Percentiles rank a stretch among this genome's conserved stretches.
Evolutionary conservation across 768 basidiomycete genomes (phyloP).

Genomic region (Neoboletus subvelutipes): DNA sequence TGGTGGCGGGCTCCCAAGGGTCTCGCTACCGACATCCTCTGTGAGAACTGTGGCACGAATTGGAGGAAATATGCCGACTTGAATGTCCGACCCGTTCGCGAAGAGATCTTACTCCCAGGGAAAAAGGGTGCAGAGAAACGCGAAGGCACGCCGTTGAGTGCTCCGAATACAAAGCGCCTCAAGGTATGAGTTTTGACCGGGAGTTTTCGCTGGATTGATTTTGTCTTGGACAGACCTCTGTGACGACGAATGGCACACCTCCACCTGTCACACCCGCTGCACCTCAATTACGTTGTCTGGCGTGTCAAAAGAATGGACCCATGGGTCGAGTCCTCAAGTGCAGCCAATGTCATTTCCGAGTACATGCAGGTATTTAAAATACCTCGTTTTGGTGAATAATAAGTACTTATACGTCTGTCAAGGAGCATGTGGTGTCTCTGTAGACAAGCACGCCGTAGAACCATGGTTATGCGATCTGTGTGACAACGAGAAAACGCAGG

Average conservation of each 20-base stretch:
- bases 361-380: constrained; percentile 64
- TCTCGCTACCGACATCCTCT: constrained; percentile 73
- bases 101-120: constrained; percentile 53
- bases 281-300: constrained; percentile 69
- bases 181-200: constrained; percentile 42
- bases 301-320: constrained; percentile 74
- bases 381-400: background rate
- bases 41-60: constrained; percentile 81
- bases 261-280: constrained; percentile 54
- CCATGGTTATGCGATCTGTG: constrained; percentile 89
- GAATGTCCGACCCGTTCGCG: constrained; percentile 69
- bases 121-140: constrained; percentile 50
- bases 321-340: constrained; percentile 79
- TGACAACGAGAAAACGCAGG: constrained; percentile 75
- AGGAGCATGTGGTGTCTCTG: constrained; percentile 70
- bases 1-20: constrained; percentile 97
- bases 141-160: constrained; percentile 58
- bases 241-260: constrained; percentile 54
- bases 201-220: background rate
- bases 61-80: constrained; percentile 95
- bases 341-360: constrained; percentile 71
- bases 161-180: constrained; percentile 58
- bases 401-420: constrained; percentile 7
- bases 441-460: constrained; percentile 62
- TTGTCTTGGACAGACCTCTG: constrained; percentile 25